Conservation (phyloP, 148 eudicot genomes). For the Cornus kousa region DNA sequence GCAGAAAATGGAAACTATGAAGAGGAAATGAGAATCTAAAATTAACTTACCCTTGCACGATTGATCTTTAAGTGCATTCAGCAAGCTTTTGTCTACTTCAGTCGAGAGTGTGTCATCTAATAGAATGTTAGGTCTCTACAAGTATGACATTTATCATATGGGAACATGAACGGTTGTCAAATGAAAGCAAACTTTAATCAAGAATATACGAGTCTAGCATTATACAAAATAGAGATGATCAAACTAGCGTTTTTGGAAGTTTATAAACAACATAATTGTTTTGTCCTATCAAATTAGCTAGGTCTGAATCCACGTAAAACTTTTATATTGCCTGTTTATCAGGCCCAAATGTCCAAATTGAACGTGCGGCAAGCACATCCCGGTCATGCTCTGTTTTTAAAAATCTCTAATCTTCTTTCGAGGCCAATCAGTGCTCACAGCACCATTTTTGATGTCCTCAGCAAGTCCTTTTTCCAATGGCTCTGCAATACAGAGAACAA, state of each 20-base stretch:
- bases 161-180: not conserved
- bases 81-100: constrained; percentile 90
- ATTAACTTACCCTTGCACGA: no score
- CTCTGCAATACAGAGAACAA: no score
- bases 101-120: constrained; percentile 95
- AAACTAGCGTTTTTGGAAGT: not conserved
- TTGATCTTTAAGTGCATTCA: constrained; percentile 91
- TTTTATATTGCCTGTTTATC: constrained; percentile 73
- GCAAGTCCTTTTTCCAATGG: constrained; percentile 98
- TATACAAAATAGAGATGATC: not conserved
- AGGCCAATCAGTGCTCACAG: constrained; percentile 94
- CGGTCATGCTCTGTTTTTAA: constrained; percentile 92
- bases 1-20: no score
- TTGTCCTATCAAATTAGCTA: not conserved
- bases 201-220: not conserved
- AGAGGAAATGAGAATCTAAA: no score
- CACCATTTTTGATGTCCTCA: constrained; percentile 88
- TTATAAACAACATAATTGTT: not conserved
- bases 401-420: constrained; percentile 83
- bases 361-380: constrained; percentile 98
- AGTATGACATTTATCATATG: constrained; percentile 1
- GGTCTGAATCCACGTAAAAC: not conserved
- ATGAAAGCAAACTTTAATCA: not conserved
- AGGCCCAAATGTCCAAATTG: constrained; percentile 99
- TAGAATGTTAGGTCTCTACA: constrained; percentile 90